These are phyloP conservation scores for Alternaria atra DNA, from an alignment of 2,329 filamentous ascomycete species.

Conservation along the genomic window DNA sequence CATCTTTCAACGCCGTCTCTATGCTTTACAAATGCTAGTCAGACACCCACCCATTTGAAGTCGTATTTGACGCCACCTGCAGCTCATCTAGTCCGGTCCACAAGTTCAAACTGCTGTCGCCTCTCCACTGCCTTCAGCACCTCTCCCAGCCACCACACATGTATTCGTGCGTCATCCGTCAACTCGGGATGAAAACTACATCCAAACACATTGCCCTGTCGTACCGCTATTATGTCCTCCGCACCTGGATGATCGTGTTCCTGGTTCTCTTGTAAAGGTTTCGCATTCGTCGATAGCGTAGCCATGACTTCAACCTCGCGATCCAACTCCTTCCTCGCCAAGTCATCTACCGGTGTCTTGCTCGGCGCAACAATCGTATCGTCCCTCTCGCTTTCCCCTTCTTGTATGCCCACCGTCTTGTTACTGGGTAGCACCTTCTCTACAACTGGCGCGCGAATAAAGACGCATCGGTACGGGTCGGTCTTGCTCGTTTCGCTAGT, in stretches of 20 bases:
- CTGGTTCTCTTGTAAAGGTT: constrained; percentile 57
- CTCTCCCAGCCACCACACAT: constrained; percentile 90
- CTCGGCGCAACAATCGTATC: constrained; percentile 67
- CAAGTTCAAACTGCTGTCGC: constrained; percentile 45
- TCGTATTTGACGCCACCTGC: neutral
- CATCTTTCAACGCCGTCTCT: constrained; percentile 17
- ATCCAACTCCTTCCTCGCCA: constrained; percentile 56
- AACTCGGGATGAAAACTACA: constrained; percentile 97
- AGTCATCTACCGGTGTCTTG: constrained; percentile 56
- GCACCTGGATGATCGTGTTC: constrained; percentile 57
- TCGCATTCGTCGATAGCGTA: constrained; percentile 62
- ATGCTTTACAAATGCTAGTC: constrained; percentile 9
- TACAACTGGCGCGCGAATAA: constrained; percentile 93
- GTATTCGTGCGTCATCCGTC: constrained; percentile 86
- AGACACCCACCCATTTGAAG: neutral
- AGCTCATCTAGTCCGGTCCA: constrained; percentile 31
- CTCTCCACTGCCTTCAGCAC: constrained; percentile 57
- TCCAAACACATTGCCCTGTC: constrained; percentile 90
- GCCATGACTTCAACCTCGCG: constrained; percentile 67
- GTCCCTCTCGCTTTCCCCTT: constrained; percentile 57
- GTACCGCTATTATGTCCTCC: constrained; percentile 83
- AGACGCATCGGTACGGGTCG: constrained; percentile 79
- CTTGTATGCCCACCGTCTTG: constrained; percentile 58
- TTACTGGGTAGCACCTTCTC: constrained; percentile 74
- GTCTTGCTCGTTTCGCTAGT: constrained; percentile 40